Percentiles rank a stretch among this genome's conserved stretches.
Conservation (phyloP, 2,329 filamentous ascomycete genomes). For the Xylaria sp. region DNA sequence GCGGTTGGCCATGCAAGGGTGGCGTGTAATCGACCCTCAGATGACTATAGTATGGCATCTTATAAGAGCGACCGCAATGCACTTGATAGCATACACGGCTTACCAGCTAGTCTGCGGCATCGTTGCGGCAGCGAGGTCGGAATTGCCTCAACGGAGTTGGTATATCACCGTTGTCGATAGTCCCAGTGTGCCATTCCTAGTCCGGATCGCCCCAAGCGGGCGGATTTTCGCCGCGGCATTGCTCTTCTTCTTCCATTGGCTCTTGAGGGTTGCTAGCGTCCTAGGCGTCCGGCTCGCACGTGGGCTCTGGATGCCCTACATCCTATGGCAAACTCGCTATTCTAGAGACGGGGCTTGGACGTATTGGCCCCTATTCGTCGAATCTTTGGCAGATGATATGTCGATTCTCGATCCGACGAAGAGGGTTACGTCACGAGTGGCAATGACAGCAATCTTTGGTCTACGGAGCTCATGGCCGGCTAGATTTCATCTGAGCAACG, state of each 20-base stretch:
- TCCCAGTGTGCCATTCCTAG: conserved; percentile 1
- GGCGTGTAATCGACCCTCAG: conserved; percentile 19
- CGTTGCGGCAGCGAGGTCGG: not conserved
- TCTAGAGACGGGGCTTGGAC: not conserved
- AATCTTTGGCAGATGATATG: conserved; percentile 23
- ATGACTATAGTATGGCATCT: conserved; percentile 27
- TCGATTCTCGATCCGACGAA: conserved; percentile 25
- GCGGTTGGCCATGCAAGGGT: conserved; percentile 21
- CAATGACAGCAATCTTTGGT: conserved; percentile 35
- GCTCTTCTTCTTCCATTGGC: conserved; percentile 23
- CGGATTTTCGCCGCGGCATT: conserved; percentile 17
- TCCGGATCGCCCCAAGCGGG: conserved; percentile 6
- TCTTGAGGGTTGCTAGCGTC: conserved; percentile 21
- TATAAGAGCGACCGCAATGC: conserved; percentile 34
- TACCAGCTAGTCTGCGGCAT: conserved; percentile 34
- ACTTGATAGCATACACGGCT: conserved; percentile 35
- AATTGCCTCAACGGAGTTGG: not conserved
- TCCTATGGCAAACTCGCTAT: conserved; percentile 31
- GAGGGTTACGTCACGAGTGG: conserved; percentile 21
- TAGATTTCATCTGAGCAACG: conserved; percentile 27
- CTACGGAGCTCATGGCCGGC: conserved; percentile 37
- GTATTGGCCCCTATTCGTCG: conserved; percentile 11
- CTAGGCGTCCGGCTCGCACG: conserved; percentile 2
- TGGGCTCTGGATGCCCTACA: conserved; percentile 29
- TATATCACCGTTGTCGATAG: not conserved